These are phyloP conservation scores for Boehmeria nivea DNA, from an alignment of 306 rosid genomes.

Conservation along the genomic window DNA sequence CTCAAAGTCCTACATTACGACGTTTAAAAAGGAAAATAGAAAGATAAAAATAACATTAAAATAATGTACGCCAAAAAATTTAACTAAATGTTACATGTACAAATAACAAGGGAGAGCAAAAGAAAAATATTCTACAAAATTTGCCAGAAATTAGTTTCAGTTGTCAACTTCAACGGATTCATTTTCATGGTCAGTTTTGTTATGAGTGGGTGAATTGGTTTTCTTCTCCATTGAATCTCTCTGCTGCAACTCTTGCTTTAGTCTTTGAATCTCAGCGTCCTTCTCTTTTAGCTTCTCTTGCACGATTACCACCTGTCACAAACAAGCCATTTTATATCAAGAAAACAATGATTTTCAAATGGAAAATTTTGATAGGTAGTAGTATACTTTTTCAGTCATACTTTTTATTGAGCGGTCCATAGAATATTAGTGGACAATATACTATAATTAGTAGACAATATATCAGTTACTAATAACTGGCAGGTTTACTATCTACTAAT, in stretches of 20 bases:
- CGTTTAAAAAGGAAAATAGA: no score
- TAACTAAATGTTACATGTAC: slow-evolving; percentile 14
- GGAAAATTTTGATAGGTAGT: no score
- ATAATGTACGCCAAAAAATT: no score
- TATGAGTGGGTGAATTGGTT: slow-evolving; percentile 23
- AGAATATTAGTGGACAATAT: no score
- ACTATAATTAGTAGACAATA: no score
- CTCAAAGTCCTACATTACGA: no score
- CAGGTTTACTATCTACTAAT: no score
- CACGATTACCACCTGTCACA: slow-evolving; percentile 52
- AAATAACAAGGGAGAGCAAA: slow-evolving; percentile 10
- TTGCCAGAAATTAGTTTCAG: slow-evolving; percentile 4
- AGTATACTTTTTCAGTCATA: no score
- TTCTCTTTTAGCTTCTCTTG: slow-evolving; percentile 70
- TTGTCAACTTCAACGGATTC: slow-evolving; percentile 30
- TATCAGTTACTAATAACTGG: no score
- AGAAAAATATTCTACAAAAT: slow-evolving; percentile 22
- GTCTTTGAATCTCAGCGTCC: slow-evolving; percentile 47
- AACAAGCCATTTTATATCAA: not conserved
- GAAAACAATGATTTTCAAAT: not conserved
- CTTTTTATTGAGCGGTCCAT: no score
- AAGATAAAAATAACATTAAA: no score
- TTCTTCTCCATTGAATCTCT: slow-evolving; percentile 28
- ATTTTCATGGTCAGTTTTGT: slow-evolving; percentile 24
- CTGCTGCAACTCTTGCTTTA: slow-evolving; percentile 46